phyloP scores from a whole-genome alignment of 1,139 yeast genomes.

The Pichia sp. region DNA sequence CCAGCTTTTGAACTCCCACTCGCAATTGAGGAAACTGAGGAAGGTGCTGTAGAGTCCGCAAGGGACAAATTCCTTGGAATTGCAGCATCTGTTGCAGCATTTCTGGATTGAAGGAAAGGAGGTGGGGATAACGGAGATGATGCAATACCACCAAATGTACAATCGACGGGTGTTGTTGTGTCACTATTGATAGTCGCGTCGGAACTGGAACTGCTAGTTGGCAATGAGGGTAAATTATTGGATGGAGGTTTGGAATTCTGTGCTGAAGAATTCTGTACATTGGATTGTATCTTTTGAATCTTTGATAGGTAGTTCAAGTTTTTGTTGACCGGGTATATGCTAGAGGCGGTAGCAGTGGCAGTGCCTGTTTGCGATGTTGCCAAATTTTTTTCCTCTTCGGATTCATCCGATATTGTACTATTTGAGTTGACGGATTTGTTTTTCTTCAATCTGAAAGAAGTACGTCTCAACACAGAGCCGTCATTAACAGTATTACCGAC shows the following conservation, averaged over 20 bases:
- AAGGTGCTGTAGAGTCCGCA: no score
- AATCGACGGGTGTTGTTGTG: no score
- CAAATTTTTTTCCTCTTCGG: constrained; percentile 5
- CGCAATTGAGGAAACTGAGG: no score
- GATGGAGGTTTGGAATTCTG: no score
- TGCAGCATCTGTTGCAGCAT: neutral
- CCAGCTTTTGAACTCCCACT: neutral
- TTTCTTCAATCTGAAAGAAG: constrained; percentile 12
- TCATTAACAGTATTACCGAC: constrained; percentile 9
- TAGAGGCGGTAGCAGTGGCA: no score
- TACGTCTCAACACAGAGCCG: constrained; percentile 7
- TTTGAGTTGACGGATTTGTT: neutral
- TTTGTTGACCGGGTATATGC: constrained; percentile 8
- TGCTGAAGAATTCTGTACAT: no score
- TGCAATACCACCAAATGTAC: neutral
- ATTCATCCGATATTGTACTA: constrained; percentile 8
- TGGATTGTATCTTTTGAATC: no score
- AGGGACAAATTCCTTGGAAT: no score
- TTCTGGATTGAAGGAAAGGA: neutral
- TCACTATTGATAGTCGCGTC: neutral
- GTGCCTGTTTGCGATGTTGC: no score
- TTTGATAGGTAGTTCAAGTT: constrained; percentile 6
- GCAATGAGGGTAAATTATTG: neutral
- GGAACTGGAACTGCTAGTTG: neutral
- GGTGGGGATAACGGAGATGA: neutral